Evolutionary conservation across 805 yeast genomes (phyloP), one percentile per base, ranked within the genome.

Genomic region (Ogataea paraovalis): DNA sequence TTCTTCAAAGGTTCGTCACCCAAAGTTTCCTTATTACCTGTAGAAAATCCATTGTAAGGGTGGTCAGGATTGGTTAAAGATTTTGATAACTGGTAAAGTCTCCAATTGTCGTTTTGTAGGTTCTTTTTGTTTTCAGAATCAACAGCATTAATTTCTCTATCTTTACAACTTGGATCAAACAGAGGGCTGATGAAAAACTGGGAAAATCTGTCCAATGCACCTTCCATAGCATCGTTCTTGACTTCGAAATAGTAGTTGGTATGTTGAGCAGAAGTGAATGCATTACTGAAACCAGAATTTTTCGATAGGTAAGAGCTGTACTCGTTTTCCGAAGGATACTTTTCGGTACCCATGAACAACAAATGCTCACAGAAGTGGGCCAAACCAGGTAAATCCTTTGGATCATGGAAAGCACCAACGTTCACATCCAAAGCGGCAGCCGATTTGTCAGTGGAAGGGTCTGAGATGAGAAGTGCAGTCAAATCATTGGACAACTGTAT

Each of bases 121-220:
- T 92, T 92, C 70, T 94, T 92, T 65, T 90, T 92, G 71, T 92
- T 89, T 69, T 92, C 99, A 34, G 96, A 86, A 66, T 92, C 97
- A 9, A 92, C 98, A 1, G 98, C 98, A 53, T 82, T 80, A 58
- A 92, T 86, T 67, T 92, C 99, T 47, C 97, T 76, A 61, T 90
- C 96, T 61, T 89, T 87, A 61, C 97, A 84, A 52, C 80, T 55
- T 56, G 67, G 71, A 53, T 74, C 71, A 60, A 92, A 92, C 56
- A 92, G 70, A 1, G 99, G 99, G 25, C 79, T 65, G 32, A 91
- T 85, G 71, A 92, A 92, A 63, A 92, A 92, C 64, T 92, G 98
- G 4, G 96, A 79, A 66, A 92, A 92, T 57, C 98, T 74, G 65
- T 92, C 98, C 45, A 92, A 70, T 0, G 97, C 97, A 5, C 96